Base-by-base conservation (phyloP, 805 yeast genomes). In the Ogataea henricii region DNA sequence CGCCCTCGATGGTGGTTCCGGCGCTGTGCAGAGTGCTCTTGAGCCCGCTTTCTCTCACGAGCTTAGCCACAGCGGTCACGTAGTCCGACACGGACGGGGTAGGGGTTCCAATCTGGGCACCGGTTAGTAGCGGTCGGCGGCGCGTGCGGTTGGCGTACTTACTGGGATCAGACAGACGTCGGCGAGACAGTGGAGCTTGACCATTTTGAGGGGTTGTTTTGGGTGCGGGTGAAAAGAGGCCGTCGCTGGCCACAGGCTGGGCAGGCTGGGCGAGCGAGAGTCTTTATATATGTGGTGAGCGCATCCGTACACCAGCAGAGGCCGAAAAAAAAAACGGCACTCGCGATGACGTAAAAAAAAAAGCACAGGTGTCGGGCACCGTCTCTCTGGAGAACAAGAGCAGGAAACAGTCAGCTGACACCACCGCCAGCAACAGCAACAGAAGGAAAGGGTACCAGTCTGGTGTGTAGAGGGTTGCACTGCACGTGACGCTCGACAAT, bases 101-200 rank as follows among this genome's bases (percentile, higher is more conserved):
- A 0, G 75, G 79, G 1, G 96, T 89, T 20, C 96, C 97, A 57
- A 89, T 81, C 85, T 79, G 43, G 38, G n/a, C 40, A 35, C 39
- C 8, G 16, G 49, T 45, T 22, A 43, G 34, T 23, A 27, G 8
- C 9, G 12, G 10, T 14, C 10, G 20, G 12, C 16, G 6, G 33
- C 6, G 6, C 14, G 6, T 6, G 12, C 32, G 6, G 30, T 27
- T 27, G 6, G 30, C 10, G 9, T 8, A 72, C 86, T 49, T 68
- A 81, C 85, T 41, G 97, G 97, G 48, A 89, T 82, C 58, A 89
- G 71, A 59, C 96, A 89, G 17, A 89, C 80, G 59, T 90, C 97
- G 1, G 96, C 96, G 36, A 87, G 72, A 68, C 96, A 89, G 54
- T 78, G 77, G 13, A 88, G 54, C 27, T 68, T 67, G 14, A 79